Conservation (phyloP, 192 early-diverging fungal genomes). For the Linnemannia elongata region DNA sequence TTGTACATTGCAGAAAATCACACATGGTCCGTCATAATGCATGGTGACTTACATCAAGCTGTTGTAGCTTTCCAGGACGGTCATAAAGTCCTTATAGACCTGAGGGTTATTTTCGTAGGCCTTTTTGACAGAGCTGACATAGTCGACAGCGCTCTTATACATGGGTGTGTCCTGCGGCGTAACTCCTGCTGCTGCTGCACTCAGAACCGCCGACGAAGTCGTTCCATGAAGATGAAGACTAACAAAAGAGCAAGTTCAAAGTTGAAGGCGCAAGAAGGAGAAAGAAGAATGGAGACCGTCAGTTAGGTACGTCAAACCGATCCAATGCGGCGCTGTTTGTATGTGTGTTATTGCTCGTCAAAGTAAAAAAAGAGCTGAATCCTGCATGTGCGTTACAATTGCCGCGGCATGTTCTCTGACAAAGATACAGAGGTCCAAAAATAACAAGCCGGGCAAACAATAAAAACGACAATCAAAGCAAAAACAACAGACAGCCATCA, state of each 20-base stretch:
- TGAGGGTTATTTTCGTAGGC: conserved; percentile 45
- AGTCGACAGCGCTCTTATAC: conserved; percentile 48
- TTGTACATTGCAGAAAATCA: background rate
- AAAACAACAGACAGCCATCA: background rate
- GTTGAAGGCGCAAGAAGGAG: background rate
- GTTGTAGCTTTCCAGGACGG: conserved; percentile 43
- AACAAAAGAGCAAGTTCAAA: background rate
- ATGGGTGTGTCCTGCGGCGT: conserved; percentile 40
- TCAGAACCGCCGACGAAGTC: conserved; percentile 19
- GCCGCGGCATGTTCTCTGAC: background rate
- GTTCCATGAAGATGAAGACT: background rate
- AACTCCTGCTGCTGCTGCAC: conserved; percentile 23
- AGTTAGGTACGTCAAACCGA: background rate
- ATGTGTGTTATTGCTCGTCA: background rate
- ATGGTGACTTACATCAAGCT: conserved; percentile 21
- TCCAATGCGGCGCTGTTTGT: background rate
- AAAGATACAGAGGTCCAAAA: background rate
- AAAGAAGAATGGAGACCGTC: background rate
- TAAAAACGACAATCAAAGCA: conserved; percentile 1
- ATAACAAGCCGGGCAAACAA: background rate
- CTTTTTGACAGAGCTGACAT: conserved; percentile 49
- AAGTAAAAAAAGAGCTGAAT: conserved; percentile 10
- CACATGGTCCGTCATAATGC: background rate
- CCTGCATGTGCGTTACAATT: background rate
- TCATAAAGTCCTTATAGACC: conserved; percentile 46